Evolutionary conservation across 169 alveolate species (phyloP), one percentile per base, ranked within the genome.

Genomic region (Cryptosporidium xiaoi): DNA sequence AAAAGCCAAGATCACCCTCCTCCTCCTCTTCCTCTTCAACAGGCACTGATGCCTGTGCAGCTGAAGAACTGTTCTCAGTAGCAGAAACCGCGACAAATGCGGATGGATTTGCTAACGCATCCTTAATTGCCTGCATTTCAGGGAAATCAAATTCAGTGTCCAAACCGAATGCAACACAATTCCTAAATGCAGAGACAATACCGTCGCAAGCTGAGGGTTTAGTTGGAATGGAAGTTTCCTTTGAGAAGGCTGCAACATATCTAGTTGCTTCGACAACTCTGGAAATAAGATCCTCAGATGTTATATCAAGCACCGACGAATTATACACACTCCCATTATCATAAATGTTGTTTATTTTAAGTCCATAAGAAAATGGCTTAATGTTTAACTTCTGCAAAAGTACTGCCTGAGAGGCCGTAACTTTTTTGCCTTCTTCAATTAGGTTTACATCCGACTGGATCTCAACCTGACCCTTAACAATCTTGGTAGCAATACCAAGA

Each of bases 391-490:
- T 98, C 90, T 97, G 97, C 66, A 98, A 94, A 46, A 98, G 96
- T 24, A 98, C 96, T 18, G 99, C 99, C 77, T 98, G 97, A 48
- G 99, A 96, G 82, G 98, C 97, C 29, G 98, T 96, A 64, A 98
- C 99, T 90, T 97, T 98, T 84, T 95, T 96, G 65, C 99, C 99
- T 46, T 92, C 94, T 71, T 95, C 94, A 91, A 97, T 94, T 82
- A 98, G 94, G 91, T 96, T 97, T 56, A 96, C 98, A 64, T 96
- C 97, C 60, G 96, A 94, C 40, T 96, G 97, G 83, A 98, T 98
- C 94, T 98, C 99, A 82, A 98, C 97, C 91, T 98, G 98, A 64
- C 99, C 98, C 94, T 97, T 97, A 87, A 96, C 98, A 90, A 98
- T 97, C 93, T 98, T 98, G 77, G 99, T 98, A 15, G 99, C 96